Evolutionary conservation across 148 eudicot genomes (phyloP).

Genomic region (Gaultheria prostrata): DNA sequence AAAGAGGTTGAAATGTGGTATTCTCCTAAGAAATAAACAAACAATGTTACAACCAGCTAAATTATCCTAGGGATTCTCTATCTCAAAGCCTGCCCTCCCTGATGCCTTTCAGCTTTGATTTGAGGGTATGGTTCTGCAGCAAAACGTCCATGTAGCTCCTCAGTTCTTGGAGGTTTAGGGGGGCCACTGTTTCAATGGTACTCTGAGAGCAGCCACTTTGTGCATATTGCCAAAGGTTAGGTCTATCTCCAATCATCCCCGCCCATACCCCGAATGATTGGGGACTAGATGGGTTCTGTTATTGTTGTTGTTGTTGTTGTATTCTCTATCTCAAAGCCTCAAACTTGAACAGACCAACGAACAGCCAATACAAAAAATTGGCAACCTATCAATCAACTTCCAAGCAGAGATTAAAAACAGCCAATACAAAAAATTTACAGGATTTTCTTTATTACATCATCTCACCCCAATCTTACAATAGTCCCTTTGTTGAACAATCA

Average conservation of each 20-base stretch:
- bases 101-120: too few relatives aligned
- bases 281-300: too few relatives aligned
- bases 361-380: background rate
- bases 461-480: background rate
- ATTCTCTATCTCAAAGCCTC: background rate
- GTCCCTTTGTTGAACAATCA: background rate
- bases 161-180: too few relatives aligned
- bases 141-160: too few relatives aligned
- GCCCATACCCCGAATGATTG: too few relatives aligned
- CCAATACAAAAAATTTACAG: background rate
- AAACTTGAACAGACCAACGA: background rate
- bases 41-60: background rate
- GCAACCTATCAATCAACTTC: background rate
- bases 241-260: too few relatives aligned
- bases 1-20: background rate
- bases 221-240: too few relatives aligned
- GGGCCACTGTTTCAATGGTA: too few relatives aligned
- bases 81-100: background rate
- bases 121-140: too few relatives aligned
- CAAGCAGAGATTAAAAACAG: background rate
- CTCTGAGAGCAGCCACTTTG: too few relatives aligned
- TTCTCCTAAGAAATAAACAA: background rate
- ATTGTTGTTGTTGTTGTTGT: too few relatives aligned
- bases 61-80: background rate
- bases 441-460: background rate